Conservation (phyloP, 2,329 filamentous ascomycete genomes). For the Cytospora piceae region DNA sequence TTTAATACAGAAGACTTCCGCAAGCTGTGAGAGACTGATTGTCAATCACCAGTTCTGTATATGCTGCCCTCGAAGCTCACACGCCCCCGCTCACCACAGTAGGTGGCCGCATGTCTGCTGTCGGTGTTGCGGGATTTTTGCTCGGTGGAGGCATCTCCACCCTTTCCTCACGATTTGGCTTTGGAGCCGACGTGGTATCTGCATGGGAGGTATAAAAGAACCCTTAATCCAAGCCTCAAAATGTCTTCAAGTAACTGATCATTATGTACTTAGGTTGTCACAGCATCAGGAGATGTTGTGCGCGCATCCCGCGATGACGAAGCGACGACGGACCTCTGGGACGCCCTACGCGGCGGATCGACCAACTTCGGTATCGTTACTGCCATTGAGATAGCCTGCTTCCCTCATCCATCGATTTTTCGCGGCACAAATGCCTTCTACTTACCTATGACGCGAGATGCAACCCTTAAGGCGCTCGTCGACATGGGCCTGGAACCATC, state of each 20-base stretch:
- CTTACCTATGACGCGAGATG: slow-evolving; percentile 1
- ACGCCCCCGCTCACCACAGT: slow-evolving; percentile 2
- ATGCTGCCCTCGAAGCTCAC: slow-evolving; percentile 14
- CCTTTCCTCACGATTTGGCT: slow-evolving; percentile 6
- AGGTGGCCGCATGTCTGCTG: slow-evolving; percentile 15
- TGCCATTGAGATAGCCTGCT: neutral
- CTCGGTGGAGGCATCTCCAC: slow-evolving; percentile 20
- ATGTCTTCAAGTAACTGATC: neutral
- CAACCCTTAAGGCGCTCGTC: slow-evolving; percentile 5
- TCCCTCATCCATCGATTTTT: neutral
- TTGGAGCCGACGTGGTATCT: neutral
- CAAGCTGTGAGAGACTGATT: neutral
- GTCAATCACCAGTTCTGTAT: neutral
- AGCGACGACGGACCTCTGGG: neutral
- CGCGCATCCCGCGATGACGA: slow-evolving; percentile 14
- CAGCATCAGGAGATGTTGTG: slow-evolving; percentile 13
- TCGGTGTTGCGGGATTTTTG: slow-evolving; percentile 12
- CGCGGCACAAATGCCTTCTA: slow-evolving; percentile 16
- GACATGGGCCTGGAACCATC: neutral
- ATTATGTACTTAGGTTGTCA: slow-evolving; percentile 4
- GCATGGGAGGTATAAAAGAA: slow-evolving; percentile 13
- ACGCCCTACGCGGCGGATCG: slow-evolving; percentile 5
- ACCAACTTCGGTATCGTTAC: slow-evolving; percentile 19
- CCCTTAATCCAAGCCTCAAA: neutral
- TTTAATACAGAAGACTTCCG: neutral